A percentile compares a stretch with the other conserved stretches of the same genome.
Evolutionary conservation across 495 filamentous ascomycete genomes (phyloP).

Genomic region (Xylaria curta): DNA sequence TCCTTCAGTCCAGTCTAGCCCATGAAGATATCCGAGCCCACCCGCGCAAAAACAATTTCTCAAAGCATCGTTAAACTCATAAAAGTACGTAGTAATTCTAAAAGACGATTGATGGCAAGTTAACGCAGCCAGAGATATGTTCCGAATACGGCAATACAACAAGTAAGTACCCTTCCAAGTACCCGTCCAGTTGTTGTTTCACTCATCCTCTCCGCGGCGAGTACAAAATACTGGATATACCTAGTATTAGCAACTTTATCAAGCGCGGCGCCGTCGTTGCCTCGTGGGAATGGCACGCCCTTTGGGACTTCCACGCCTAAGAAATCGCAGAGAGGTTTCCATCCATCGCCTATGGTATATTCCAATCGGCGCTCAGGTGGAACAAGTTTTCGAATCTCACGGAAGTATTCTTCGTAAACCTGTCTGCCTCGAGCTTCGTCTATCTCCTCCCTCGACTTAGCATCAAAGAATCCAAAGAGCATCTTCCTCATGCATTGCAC

Average conservation of each 20-base stretch:
- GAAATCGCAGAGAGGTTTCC: constrained; percentile 54
- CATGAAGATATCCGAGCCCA: background rate
- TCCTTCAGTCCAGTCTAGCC: background rate
- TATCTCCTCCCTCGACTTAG: background rate
- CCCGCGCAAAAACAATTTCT: background rate
- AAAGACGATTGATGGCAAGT: no score
- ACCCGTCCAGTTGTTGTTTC: background rate
- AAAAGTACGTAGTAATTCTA: background rate
- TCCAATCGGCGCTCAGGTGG: constrained; percentile 45
- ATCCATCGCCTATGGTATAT: constrained; percentile 53
- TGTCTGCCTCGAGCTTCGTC: background rate
- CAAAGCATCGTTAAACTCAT: background rate
- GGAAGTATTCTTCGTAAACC: constrained; percentile 24
- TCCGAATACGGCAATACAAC: background rate
- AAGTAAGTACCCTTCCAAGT: background rate
- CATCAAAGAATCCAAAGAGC: constrained; percentile 1
- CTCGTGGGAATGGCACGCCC: constrained; percentile 27
- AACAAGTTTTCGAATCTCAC: constrained; percentile 35
- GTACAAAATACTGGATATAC: background rate
- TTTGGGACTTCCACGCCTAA: constrained; percentile 39
- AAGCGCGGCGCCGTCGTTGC: constrained; percentile 25
- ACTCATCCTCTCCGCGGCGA: background rate
- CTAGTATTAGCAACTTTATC: background rate
- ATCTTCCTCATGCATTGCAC: background rate
- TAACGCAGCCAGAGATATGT: constrained; percentile 6